phyloP scores from a whole-genome alignment of 1,284 basidiomycete genomes.

The Pulchroboletus neoregius region DNA sequence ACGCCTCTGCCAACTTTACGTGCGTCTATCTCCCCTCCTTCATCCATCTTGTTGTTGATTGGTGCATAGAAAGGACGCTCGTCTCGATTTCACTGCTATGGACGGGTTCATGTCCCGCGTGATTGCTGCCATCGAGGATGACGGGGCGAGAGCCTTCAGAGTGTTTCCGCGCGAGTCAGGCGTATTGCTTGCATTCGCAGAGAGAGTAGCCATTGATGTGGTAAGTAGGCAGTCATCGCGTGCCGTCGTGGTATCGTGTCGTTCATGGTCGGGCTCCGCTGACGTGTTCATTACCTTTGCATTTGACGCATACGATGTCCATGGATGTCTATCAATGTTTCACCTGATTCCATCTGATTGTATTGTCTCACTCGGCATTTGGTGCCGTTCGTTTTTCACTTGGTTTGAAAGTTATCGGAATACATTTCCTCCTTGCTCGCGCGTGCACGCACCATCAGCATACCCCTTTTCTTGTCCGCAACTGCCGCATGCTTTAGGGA shows the following conservation, averaged over 20 bases:
- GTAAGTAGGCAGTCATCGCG: conserved; percentile 41
- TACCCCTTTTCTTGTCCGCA: conserved; percentile 77
- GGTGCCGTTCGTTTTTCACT: background rate
- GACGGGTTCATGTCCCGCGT: conserved; percentile 81
- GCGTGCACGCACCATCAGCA: conserved; percentile 72
- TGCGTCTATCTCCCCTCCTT: conserved; percentile 9
- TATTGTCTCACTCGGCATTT: background rate
- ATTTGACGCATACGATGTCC: background rate
- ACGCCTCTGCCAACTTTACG: conserved; percentile 41
- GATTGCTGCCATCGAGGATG: conserved; percentile 60
- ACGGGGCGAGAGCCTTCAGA: conserved; percentile 76
- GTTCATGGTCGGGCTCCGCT: background rate
- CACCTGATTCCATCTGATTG: background rate
- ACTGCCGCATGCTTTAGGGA: conserved; percentile 88
- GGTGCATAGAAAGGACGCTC: conserved; percentile 20
- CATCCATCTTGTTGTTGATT: conserved; percentile 1
- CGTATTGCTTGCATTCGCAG: conserved; percentile 73
- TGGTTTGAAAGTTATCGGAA: conserved; percentile 65
- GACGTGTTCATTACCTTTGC: background rate
- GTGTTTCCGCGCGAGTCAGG: conserved; percentile 81
- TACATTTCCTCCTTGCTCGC: conserved; percentile 80
- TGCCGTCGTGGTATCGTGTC: background rate
- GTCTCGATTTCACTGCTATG: conserved; percentile 78
- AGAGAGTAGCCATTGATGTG: conserved; percentile 73
- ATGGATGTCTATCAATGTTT: background rate